Evolutionary conservation across 1,284 basidiomycete species (phyloP).

Genomic region (Anthracocystis panici-leucophaei): DNA sequence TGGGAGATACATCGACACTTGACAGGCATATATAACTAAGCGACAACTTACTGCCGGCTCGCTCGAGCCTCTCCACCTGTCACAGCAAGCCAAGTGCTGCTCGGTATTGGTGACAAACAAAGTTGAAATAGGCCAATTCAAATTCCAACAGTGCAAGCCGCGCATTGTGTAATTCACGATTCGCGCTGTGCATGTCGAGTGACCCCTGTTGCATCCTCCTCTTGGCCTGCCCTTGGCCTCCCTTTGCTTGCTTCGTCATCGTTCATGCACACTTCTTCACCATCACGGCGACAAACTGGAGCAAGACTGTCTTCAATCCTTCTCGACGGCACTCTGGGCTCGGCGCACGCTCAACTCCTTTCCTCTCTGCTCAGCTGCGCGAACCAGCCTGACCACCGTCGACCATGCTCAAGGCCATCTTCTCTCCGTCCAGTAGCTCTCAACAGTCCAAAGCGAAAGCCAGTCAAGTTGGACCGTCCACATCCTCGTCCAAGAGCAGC

Average conservation of each 20-base stretch:
- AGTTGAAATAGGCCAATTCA: background rate
- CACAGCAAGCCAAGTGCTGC: background rate
- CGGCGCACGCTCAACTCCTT: no score
- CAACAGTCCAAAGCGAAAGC: constrained; percentile 16
- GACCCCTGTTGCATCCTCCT: background rate
- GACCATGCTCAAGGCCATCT: constrained; percentile 44
- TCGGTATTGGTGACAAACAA: constrained; percentile 7
- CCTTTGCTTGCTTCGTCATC: no score
- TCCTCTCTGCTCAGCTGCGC: no score
- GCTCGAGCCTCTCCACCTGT: constrained; percentile 2
- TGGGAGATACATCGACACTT: background rate
- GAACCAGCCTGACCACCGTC: background rate
- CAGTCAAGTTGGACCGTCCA: constrained; percentile 3
- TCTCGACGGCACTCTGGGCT: no score
- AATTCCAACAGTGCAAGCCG: background rate
- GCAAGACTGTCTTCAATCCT: no score
- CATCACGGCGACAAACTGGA: no score
- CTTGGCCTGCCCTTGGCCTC: no score
- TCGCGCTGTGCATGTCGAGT: constrained; percentile 3
- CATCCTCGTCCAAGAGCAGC: constrained; percentile 14
- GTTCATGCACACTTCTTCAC: no score
- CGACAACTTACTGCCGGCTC: no score
- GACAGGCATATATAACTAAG: background rate
- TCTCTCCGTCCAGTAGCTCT: constrained; percentile 25
- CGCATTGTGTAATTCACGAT: background rate